Evolutionary conservation across 2,329 filamentous ascomycete species (phyloP).

Genomic region (Pezicula rhizophila): DNA sequence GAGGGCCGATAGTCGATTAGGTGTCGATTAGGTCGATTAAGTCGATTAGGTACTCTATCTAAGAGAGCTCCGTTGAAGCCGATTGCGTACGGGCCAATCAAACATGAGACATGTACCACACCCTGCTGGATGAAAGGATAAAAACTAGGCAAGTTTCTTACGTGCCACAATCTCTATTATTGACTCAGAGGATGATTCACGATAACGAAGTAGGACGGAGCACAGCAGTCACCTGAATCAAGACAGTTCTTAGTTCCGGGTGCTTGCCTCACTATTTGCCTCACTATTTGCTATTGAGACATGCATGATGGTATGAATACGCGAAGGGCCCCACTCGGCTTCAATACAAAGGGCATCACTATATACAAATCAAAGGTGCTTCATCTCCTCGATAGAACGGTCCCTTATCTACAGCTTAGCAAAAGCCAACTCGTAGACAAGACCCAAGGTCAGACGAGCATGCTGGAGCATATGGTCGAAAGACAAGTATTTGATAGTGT

Average conservation of each 20-base stretch:
- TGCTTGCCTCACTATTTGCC: not conserved
- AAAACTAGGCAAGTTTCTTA: not conserved
- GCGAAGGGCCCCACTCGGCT: not conserved
- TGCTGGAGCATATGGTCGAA: conserved; percentile 93
- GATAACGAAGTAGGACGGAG: not conserved
- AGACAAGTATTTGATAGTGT: conserved; percentile 64
- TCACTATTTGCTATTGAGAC: not conserved
- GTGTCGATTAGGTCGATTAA: not conserved
- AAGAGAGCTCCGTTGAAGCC: conserved; percentile 10
- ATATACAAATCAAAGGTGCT: not conserved
- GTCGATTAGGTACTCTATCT: not conserved
- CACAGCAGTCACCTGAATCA: no score
- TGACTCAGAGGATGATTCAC: not conserved
- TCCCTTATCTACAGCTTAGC: conserved; percentile 39
- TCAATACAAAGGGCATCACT: not conserved
- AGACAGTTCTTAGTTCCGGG: no score
- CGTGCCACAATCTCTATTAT: not conserved
- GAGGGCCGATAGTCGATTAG: not conserved
- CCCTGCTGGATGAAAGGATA: conserved; percentile 6
- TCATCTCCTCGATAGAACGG: not conserved
- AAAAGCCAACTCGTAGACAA: conserved; percentile 80
- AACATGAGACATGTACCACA: not conserved
- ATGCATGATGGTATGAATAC: not conserved
- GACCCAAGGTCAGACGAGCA: conserved; percentile 73
- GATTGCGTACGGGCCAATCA: conserved; percentile 11